phyloP scores from a whole-genome alignment of 2,329 filamentous ascomycete genomes.

The Didymella lethalis region DNA sequence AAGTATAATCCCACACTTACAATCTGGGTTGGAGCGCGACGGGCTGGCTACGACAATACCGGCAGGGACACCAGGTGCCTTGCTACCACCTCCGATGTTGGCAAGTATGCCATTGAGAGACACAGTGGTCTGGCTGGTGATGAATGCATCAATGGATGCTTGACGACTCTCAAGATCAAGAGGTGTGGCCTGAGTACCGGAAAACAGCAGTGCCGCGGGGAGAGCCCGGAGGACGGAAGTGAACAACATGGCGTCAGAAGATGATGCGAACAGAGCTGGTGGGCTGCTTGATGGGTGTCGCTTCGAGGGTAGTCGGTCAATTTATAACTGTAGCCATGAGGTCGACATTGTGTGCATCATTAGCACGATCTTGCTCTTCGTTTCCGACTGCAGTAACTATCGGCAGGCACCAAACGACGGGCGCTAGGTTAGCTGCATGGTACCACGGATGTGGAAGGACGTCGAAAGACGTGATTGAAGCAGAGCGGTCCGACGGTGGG shows the following conservation, averaged over 20 bases:
- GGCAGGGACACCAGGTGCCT: constrained; percentile 57
- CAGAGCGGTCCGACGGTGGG: constrained; percentile 25
- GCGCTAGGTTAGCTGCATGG: constrained; percentile 25
- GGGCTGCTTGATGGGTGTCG: constrained; percentile 9
- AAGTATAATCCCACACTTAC: constrained; percentile 41
- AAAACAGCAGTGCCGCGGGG: constrained; percentile 25
- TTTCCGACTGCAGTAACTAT: constrained; percentile 19
- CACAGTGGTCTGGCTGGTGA: constrained; percentile 57
- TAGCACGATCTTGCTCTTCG: constrained; percentile 2
- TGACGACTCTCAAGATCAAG: constrained; percentile 22
- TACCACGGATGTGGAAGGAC: constrained; percentile 20
- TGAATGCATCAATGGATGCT: constrained; percentile 37
- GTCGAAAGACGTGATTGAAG: constrained; percentile 14
- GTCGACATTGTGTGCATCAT: constrained; percentile 2
- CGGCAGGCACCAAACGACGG: constrained; percentile 22
- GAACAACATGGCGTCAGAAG: constrained; percentile 26
- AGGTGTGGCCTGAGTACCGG: constrained; percentile 19
- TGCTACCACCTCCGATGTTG: constrained; percentile 63
- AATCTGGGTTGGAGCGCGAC: constrained; percentile 62
- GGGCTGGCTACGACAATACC: constrained; percentile 66
- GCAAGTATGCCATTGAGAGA: constrained; percentile 62
- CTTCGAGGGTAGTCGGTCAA: background rate
- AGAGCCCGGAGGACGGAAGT: constrained; percentile 24
- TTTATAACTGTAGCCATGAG: constrained; percentile 18
- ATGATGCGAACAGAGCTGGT: constrained; percentile 3